Evolutionary conservation across 352 stramenopile genomes (phyloP), one percentile per base, ranked within the genome.

Genomic region (Pythium coloratum): DNA sequence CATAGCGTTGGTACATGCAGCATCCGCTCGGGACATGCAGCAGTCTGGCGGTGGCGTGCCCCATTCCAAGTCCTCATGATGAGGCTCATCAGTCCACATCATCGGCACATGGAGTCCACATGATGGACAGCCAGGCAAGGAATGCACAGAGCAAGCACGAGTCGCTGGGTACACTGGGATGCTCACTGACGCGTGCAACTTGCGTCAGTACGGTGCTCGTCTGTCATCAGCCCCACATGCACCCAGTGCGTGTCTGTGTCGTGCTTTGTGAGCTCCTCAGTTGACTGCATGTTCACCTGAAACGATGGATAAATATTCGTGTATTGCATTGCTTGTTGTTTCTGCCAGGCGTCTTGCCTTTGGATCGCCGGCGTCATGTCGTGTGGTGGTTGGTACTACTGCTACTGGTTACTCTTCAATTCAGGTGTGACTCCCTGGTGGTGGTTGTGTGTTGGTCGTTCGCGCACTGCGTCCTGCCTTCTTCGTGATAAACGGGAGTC

Each of bases 381-480:
- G 28, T 30, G 28, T 30, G 28, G 28, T 44, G 6, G 44, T 51
- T 16, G 24, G 44, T 51, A 51, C 44, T 51, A 51, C 44, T 51
- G 44, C 44, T 51, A 51, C 44, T 24, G 44, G n/a, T 51, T 10
- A 44, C 28, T 18, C 28, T 36, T 58, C 32, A 55, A 36, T 58
- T 34, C 40, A 32, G 18, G 12, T 30, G 28, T 30, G 28, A 30
- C 28, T 30, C 28, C 28, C 28, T 30, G 28, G 28, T 30, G 28
- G 28, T 30, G 2, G 28, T 4, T 42, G 26, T 3, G 5, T 28
- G 14, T 1, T 26, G 24, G 18, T 32, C 34, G 34, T 18, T n/a
- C 34, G 54, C 26, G n/a, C 56, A 24, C 56, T 50, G 13, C 14
- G 36, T 38, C 38, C 28, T 2, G 28, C 28, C 28, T 30, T 30